phyloP scores from a whole-genome alignment of 352 stramenopile genomes.

The Pythium grandisporangium region DNA sequence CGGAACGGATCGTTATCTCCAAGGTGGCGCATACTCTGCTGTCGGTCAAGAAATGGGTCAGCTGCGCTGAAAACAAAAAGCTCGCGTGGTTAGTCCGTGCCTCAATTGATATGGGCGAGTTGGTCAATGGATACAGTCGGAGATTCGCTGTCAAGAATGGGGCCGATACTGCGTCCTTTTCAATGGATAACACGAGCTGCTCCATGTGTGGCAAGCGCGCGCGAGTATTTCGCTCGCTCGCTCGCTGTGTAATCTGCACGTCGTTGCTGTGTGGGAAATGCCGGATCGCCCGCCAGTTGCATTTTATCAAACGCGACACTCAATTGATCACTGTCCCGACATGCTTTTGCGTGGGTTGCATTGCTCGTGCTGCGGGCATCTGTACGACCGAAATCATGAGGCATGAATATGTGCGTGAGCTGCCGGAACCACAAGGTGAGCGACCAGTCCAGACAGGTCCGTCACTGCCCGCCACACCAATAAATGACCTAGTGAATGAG shows the following conservation, averaged over 20 bases:
- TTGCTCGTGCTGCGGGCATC: constrained; percentile 10
- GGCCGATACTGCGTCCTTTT: constrained; percentile 2
- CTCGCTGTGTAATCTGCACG: constrained; percentile 15
- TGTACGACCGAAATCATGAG: too few relatives aligned
- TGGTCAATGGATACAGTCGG: too few relatives aligned
- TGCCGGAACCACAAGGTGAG: too few relatives aligned
- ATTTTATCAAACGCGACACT: constrained; percentile 8
- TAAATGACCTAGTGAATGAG: too few relatives aligned
- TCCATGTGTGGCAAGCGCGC: constrained; percentile 13
- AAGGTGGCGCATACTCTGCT: constrained; percentile 13
- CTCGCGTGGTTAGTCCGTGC: constrained; percentile 16
- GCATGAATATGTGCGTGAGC: too few relatives aligned
- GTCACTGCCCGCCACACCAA: too few relatives aligned
- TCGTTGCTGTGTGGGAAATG: constrained; percentile 18
- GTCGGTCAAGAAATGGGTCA: constrained; percentile 14
- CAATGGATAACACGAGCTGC: constrained; percentile 6
- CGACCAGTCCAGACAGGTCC: too few relatives aligned
- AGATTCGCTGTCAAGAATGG: too few relatives aligned
- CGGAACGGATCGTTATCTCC: constrained; percentile 8
- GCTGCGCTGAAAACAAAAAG: constrained; percentile 24
- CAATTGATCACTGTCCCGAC: constrained; percentile 11
- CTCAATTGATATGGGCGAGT: too few relatives aligned
- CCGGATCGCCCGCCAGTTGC: constrained; percentile 13
- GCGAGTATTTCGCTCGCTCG: constrained; percentile 12
- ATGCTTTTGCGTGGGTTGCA: constrained; percentile 22